Evolutionary conservation across 1,284 basidiomycete species (phyloP).

Genomic region (Pterulicium gracile): DNA sequence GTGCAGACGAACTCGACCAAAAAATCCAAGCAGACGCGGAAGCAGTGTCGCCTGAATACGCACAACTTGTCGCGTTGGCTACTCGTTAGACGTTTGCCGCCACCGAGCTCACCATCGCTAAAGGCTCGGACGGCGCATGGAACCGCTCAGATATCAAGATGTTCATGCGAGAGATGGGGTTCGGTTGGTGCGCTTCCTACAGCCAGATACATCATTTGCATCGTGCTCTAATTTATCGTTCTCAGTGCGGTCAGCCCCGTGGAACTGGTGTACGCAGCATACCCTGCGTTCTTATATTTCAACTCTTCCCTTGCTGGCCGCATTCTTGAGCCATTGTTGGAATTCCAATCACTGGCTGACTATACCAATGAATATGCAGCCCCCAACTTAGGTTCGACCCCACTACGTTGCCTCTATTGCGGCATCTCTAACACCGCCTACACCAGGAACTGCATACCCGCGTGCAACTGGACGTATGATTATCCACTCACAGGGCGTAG

Average conservation of each 20-base stretch:
- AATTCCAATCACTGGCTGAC: conserved; percentile 15
- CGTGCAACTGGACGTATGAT: not conserved
- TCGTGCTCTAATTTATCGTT: too few relatives aligned
- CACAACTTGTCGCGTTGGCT: conserved; percentile 24
- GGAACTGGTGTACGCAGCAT: conserved; percentile 28
- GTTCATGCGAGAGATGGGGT: conserved; percentile 37
- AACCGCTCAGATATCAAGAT: conserved; percentile 29
- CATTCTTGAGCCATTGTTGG: conserved; percentile 27
- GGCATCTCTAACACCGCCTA: not conserved
- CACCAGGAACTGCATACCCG: conserved; percentile 3
- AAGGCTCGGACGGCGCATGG: conserved; percentile 18
- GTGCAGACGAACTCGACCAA: conserved; percentile 6
- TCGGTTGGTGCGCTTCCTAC: conserved; percentile 15
- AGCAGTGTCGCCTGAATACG: conserved; percentile 18
- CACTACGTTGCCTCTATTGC: not conserved
- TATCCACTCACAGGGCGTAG: not conserved
- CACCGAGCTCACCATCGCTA: conserved; percentile 9
- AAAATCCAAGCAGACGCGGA: conserved; percentile 6
- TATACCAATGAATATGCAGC: conserved; percentile 2
- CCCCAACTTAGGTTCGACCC: conserved; percentile 1
- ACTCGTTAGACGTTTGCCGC: conserved; percentile 26
- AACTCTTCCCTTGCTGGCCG: conserved; percentile 24
- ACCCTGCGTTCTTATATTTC: conserved; percentile 26
- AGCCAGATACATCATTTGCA: too few relatives aligned
- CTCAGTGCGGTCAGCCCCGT: conserved; percentile 23